phyloP scores from a whole-genome alignment of 805 yeast species.

The Helenozyma rhizophorensis region DNA sequence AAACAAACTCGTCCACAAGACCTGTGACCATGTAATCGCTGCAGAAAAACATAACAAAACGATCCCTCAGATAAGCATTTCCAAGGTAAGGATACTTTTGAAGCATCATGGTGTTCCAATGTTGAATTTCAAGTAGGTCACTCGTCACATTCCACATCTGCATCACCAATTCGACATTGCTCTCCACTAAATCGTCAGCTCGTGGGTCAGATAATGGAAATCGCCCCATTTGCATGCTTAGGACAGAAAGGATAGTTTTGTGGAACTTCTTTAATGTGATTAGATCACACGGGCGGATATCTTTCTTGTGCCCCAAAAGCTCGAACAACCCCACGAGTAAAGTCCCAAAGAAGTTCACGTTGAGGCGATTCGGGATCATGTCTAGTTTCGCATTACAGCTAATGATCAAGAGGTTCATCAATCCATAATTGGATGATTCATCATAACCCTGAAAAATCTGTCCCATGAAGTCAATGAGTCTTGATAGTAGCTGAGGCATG shows the following conservation, averaged over 20 bases:
- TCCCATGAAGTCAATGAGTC: constrained; percentile 4
- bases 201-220: constrained; percentile 23
- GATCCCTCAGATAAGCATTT: constrained; percentile 31
- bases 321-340: too few species aligned
- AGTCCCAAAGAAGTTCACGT: too few species aligned
- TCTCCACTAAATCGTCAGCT: constrained; percentile 19
- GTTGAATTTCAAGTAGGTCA: constrained; percentile 15
- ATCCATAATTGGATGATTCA: too few species aligned
- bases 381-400: too few species aligned
- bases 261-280: constrained; percentile 11
- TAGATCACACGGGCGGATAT: too few species aligned
- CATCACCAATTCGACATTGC: constrained; percentile 24
- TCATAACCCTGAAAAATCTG: constrained; percentile 4
- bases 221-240: constrained; percentile 32
- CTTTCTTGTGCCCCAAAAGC: too few species aligned
- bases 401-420: too few species aligned
- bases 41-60: constrained; percentile 27
- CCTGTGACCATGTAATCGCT: constrained; percentile 21
- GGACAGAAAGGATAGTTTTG: constrained; percentile 7
- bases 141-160: constrained; percentile 27
- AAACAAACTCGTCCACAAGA: constrained; percentile 10
- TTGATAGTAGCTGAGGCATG: constrained; percentile 5
- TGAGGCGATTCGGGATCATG: too few species aligned
- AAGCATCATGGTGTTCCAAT: constrained; percentile 34
- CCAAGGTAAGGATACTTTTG: constrained; percentile 40